A percentile compares a stretch with the other conserved stretches of the same genome.
Evolutionary conservation across 73 alveolate genomes (phyloP).

Genomic region (Paramecium tetraurelia): DNA sequence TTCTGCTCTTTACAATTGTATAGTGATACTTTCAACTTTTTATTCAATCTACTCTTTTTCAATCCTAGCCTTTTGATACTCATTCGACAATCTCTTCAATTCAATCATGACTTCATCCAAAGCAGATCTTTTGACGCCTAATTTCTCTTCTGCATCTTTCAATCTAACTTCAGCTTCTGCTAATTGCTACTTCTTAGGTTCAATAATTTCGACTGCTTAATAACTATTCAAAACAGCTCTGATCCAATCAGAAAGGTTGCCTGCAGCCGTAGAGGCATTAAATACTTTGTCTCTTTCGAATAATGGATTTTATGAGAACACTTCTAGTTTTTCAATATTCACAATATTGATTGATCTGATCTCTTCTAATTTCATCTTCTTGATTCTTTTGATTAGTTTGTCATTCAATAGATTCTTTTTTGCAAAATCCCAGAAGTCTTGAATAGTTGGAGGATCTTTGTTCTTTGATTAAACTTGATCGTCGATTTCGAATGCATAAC

Average conservation of each 20-base stretch:
- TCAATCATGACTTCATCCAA: slow-evolving; percentile 82
- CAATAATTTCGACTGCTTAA: slow-evolving; percentile 87
- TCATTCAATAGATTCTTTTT: slow-evolving; percentile 62
- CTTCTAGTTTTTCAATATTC: slow-evolving; percentile 67
- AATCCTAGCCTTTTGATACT: slow-evolving; percentile 89
- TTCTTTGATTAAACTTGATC: neutral
- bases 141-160: slow-evolving; percentile 87
- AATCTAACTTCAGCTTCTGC: slow-evolving; percentile 96
- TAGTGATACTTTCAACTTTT: slow-evolving; percentile 75
- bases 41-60: slow-evolving; percentile 84
- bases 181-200: slow-evolving; percentile 96
- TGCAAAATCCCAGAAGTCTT: slow-evolving; percentile 78
- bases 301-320: slow-evolving; percentile 65
- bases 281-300: slow-evolving; percentile 72
- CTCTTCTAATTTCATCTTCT: neutral
- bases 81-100: slow-evolving; percentile 83
- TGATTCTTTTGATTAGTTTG: slow-evolving; percentile 32
- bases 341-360: slow-evolving; percentile 65
- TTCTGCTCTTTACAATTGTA: slow-evolving; percentile 94
- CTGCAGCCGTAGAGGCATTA: slow-evolving; percentile 82
- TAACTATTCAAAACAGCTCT: slow-evolving; percentile 76
- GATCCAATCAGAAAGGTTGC: slow-evolving; percentile 86
- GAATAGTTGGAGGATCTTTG: slow-evolving; percentile 35
- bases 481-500: slow-evolving; percentile 52
- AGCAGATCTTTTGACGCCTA: slow-evolving; percentile 84